phyloP scores from a whole-genome alignment of 2,329 filamentous ascomycete species.

The Dendryphion nanum region DNA sequence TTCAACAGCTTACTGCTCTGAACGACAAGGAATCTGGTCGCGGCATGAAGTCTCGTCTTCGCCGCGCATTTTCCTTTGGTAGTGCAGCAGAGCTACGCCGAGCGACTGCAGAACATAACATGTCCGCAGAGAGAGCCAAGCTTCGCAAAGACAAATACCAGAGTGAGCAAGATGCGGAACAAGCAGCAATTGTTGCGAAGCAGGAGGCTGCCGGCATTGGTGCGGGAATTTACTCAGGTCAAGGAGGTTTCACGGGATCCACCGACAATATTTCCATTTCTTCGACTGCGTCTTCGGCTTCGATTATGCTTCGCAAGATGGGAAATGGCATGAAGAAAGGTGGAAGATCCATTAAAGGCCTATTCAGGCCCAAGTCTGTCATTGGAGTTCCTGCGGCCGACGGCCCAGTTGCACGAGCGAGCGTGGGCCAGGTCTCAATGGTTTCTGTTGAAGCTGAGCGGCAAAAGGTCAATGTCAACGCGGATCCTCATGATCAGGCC shows the following conservation, averaged over 20 bases:
- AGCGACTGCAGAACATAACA: slow-evolving; percentile 64
- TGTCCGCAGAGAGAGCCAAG: slow-evolving; percentile 51
- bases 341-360: slow-evolving; percentile 82
- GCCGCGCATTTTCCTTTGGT: slow-evolving; percentile 93
- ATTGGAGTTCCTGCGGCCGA: slow-evolving; percentile 75
- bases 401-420: slow-evolving; percentile 61
- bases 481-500: slow-evolving; percentile 63
- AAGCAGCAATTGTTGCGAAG: slow-evolving; percentile 84
- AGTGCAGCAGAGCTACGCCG: slow-evolving; percentile 88
- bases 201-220: slow-evolving; percentile 92
- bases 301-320: slow-evolving; percentile 97
- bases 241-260: slow-evolving; percentile 81
- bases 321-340: slow-evolving; percentile 97
- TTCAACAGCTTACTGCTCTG: slow-evolving; percentile 81
- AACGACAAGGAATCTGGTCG: slow-evolving; percentile 75
- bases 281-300: slow-evolving; percentile 84
- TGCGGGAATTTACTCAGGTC: slow-evolving; percentile 87
- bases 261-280: slow-evolving; percentile 94
- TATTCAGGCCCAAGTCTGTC: slow-evolving; percentile 93
- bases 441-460: slow-evolving; percentile 93
- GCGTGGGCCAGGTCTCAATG: slow-evolving; percentile 86
- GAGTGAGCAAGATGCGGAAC: slow-evolving; percentile 79
- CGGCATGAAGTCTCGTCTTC: slow-evolving; percentile 82
- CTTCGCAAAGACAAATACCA: slow-evolving; percentile 48
- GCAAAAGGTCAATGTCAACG: slow-evolving; percentile 76